Evolutionary conservation across 345 rosid species (phyloP).

Genomic region (Rhodomyrtus tomentosa): DNA sequence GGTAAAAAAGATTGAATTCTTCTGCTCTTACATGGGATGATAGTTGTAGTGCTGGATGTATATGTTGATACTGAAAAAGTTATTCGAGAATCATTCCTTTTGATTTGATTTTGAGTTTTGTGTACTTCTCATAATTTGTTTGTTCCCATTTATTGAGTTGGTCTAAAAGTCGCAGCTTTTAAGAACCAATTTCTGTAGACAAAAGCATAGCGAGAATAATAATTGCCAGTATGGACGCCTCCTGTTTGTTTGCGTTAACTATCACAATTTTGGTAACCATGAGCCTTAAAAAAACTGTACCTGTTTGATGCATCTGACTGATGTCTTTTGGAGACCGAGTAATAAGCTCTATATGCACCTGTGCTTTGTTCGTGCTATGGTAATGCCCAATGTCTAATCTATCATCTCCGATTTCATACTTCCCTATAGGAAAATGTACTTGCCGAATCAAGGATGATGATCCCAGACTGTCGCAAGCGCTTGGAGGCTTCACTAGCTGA

Average conservation of each 20-base stretch:
- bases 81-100: neutral
- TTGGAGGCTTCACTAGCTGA: constrained; percentile 70
- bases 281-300: neutral
- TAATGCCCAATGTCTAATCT: neutral
- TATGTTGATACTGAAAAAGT: neutral
- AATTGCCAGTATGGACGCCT: neutral
- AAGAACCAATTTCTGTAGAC: neutral
- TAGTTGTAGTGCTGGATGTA: neutral
- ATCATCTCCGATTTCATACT: constrained; percentile 3
- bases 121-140: neutral
- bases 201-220: neutral
- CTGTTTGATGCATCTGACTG: neutral
- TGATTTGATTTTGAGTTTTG: neutral
- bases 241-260: neutral
- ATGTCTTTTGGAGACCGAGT: neutral
- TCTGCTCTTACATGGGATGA: neutral
- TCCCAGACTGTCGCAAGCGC: constrained; percentile 86
- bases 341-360: neutral
- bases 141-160: neutral
- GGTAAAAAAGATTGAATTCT: neutral
- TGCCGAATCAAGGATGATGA: constrained; percentile 97
- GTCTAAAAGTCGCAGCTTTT: neutral
- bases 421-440: constrained; percentile 77
- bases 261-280: neutral
- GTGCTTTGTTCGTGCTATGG: neutral